Base-by-base conservation (phyloP, 2,329 filamentous ascomycete species). In the Neofusicoccum umdonicola region DNA sequence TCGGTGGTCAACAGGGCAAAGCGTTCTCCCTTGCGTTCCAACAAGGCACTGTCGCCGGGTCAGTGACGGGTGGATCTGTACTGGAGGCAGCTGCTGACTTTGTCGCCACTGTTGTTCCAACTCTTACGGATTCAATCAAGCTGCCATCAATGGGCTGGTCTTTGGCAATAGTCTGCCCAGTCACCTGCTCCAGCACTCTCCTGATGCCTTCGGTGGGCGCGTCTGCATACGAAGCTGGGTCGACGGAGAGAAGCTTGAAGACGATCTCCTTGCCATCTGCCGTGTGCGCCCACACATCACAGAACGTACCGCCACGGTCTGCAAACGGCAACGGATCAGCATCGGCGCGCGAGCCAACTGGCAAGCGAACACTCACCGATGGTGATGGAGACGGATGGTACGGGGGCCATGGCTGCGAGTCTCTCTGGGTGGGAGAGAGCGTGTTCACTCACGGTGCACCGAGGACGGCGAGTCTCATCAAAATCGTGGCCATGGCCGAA, bases 141-240 rank as follows among this genome's bases (percentile, higher is more conserved):
- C 31, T 67, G 22, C 67, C 65, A 54, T 71, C 66, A 37, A 76
- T 67, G 44, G 69, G 69, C 52, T 69, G 35, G 13, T 68, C 67
- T 7, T 69, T 67, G 7, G 72, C 69, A n/a, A 72, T 66, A 2
- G 63, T 11, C 19, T 41, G 61, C 13, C 66, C 67, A 8, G 62
- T 65, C 4, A 60, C 9, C 6, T 42, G 50, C 48, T 74, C 70
- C 19, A 76, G 66, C 8, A 76, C 70, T 8, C 73, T 66, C 31
- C 73, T 66, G n/a, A 76, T 73, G 27, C 70, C 72, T 69, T 76
- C 74, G 13, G 69, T 71, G 3, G 74, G 74, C 5, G 74, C 74
- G 68, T 76, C 72, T 13, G 65, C 51, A 56, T 74, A 76, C 50
- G 74, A 72, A 2, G 61, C 48, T 1, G 73, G 74, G 62, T 74